Evolutionary conservation across 257 asterid genomes (phyloP), one percentile per base, ranked within the genome.

Genomic region (Forsythia viridissima): DNA sequence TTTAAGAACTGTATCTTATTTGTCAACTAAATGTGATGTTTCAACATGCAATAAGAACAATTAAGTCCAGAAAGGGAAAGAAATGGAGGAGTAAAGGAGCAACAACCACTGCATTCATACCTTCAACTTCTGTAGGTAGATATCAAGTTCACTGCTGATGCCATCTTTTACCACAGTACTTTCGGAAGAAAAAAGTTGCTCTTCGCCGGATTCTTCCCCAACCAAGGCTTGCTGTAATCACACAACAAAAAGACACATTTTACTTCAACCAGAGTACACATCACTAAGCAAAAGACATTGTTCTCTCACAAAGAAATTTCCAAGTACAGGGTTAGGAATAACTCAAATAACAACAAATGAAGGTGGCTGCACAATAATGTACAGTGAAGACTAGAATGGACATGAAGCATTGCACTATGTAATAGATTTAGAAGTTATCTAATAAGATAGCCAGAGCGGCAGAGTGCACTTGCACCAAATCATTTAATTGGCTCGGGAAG

Each of bases 131-230:
- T 83, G 89, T 71, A 91, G 77, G 85, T 91, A 92, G 84, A 83
- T 79, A 74, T 88, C 94, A 78, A 92, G 89, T 81, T 91, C 98
- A 80, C 89, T 69, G 77, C 88, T 85, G 80, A 87, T 70, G 83
- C 87, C 92, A 84, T 89, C 92, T 76, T 83, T 87, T 46, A 76
- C 77, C 13, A 75, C 81, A 86, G 73, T 80, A 83, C 85, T 87
- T 80, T 83, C 86, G 12, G 98, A 86, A 79, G 91, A 86, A 87
- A 95, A 95, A 77, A 95, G 95, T 82, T 84, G 96, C 81, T 91
- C 97, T 66, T 93, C 99, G 67, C 88, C 98, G 76, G 94, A 87
- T 80, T 84, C 97, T 87, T 95, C 99, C 88, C 99, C 99, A 82
- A 95, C 99, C 91, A 95, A 90, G 72, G 99, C 96, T 91, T 90